phyloP scores from a whole-genome alignment of 1,284 basidiomycete genomes.

The Rhodotorula mucilaginosa region DNA sequence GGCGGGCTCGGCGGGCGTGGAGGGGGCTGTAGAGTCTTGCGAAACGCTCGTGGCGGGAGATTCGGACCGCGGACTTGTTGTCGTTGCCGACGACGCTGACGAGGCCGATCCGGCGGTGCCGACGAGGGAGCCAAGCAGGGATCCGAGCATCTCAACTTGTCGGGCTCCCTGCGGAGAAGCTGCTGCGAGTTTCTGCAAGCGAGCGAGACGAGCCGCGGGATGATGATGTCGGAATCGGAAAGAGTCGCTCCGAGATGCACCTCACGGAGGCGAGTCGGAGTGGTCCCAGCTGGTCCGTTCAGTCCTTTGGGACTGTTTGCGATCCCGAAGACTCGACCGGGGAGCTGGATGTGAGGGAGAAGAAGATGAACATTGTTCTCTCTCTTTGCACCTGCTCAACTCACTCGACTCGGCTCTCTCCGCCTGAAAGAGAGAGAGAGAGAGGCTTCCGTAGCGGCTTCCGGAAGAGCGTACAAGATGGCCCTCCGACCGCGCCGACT shows the following conservation, averaged over 20 bases:
- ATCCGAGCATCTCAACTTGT: not conserved
- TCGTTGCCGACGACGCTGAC: not conserved
- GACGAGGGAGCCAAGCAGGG: not conserved
- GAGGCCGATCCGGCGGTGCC: not conserved
- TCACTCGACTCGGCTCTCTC: no score
- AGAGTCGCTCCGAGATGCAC: no score
- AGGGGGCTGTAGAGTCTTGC: not conserved
- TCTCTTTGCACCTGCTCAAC: no score
- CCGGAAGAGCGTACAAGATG: not conserved
- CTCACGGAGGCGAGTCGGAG: no score
- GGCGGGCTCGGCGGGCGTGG: not conserved
- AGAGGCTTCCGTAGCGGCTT: not conserved
- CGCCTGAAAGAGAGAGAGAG: no score
- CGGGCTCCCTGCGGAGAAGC: not conserved
- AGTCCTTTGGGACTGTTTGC: no score
- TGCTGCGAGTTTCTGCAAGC: not conserved
- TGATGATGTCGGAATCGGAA: no score
- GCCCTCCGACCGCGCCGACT: conserved; percentile 9
- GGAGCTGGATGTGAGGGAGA: no score
- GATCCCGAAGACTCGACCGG: no score
- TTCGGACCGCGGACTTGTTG: not conserved
- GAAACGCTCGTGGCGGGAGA: not conserved
- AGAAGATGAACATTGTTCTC: no score
- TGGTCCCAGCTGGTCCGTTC: no score
- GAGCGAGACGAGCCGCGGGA: no score